Percentiles rank a stretch among this genome's conserved stretches.
phyloP scores from a whole-genome alignment of 164 flowering plant genomes.

The Platanus orientalis region DNA sequence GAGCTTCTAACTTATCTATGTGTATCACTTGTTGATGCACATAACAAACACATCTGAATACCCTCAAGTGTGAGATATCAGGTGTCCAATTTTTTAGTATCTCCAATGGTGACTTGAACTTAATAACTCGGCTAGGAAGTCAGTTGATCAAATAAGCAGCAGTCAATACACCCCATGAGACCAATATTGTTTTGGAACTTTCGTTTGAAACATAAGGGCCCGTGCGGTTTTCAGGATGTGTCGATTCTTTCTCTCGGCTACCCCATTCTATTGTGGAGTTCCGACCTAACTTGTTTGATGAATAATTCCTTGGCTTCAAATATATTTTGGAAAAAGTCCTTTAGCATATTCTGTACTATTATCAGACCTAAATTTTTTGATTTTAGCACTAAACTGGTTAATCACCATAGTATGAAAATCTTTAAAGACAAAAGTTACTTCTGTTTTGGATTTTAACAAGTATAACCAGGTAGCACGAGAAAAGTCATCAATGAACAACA shows the following conservation, averaged over 20 bases:
- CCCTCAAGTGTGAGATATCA: background rate
- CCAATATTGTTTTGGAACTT: slow-evolving; percentile 16
- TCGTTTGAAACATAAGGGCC: slow-evolving; percentile 11
- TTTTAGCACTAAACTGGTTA: background rate
- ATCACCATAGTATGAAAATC: background rate
- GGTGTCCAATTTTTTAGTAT: background rate
- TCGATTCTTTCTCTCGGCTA: slow-evolving; percentile 13
- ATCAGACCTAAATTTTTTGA: background rate
- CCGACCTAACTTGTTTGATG: slow-evolving; percentile 1
- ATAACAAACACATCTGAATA: slow-evolving; percentile 15
- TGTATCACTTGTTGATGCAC: background rate
- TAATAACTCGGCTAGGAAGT: background rate
- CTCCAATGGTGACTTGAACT: slow-evolving; percentile 3
- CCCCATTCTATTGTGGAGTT: slow-evolving; percentile 6
- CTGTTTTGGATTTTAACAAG: background rate
- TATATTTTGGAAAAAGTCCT: background rate
- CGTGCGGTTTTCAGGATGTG: slow-evolving; percentile 11
- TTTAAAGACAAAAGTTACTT: background rate
- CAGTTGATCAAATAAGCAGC: slow-evolving; percentile 9
- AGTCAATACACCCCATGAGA: slow-evolving; percentile 4
- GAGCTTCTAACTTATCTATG: slow-evolving; percentile 10
- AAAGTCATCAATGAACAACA: background rate
- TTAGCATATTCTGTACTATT: background rate
- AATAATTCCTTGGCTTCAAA: background rate
- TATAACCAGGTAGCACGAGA: slow-evolving; percentile 4